Conservation (phyloP, 345 rosid species). For the Syzygium aqueum region DNA sequence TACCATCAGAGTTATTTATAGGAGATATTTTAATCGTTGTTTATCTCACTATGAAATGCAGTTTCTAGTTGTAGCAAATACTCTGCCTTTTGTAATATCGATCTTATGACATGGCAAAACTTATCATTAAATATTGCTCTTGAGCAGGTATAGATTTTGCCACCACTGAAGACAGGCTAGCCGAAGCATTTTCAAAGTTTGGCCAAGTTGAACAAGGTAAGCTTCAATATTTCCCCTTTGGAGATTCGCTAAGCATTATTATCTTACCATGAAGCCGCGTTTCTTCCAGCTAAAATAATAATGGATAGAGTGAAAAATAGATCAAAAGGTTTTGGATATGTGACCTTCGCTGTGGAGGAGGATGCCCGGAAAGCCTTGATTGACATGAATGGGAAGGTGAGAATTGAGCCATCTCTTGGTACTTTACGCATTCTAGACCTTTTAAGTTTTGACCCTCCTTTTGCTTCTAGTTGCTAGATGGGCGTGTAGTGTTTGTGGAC, state of each 20-base stretch:
- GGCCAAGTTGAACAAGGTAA: constrained; percentile 47
- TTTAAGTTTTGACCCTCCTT: background rate
- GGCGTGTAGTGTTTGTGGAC: constrained; percentile 46
- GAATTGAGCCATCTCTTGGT: background rate
- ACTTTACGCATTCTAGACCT: background rate
- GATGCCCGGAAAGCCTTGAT: constrained; percentile 42
- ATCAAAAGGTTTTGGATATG: constrained; percentile 55
- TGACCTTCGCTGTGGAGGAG: constrained; percentile 32
- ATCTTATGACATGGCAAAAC: background rate
- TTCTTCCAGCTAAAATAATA: constrained; percentile 28
- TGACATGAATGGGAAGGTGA: constrained; percentile 54
- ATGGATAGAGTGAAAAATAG: constrained; percentile 26
- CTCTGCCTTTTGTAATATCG: background rate
- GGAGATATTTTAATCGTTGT: background rate
- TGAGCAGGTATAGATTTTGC: constrained; percentile 41
- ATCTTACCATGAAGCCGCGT: background rate
- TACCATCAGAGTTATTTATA: background rate
- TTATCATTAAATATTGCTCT: background rate
- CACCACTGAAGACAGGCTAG: constrained; percentile 30
- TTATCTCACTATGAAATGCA: background rate
- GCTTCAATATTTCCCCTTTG: background rate
- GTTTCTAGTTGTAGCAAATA: background rate
- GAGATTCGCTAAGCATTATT: background rate
- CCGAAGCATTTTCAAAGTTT: constrained; percentile 44
- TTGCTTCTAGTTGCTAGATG: constrained; percentile 46